Conservation (phyloP, 75 land plant genomes). For the Pseudotsuga menziesii region DNA sequence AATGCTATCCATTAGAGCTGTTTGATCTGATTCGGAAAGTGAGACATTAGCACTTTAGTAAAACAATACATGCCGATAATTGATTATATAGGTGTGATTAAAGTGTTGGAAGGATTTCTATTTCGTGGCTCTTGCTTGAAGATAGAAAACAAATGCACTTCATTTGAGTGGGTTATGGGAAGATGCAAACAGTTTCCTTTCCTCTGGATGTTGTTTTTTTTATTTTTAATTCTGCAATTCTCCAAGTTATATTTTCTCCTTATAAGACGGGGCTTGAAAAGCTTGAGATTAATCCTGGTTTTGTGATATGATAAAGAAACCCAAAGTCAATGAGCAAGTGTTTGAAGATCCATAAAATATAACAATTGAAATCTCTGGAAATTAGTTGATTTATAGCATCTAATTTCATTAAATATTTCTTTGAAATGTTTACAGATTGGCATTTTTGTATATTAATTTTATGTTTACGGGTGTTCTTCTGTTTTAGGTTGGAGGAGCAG, state of each 20-base stretch:
- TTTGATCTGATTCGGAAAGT: not conserved
- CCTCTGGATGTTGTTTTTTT: not conserved
- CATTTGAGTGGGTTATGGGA: conserved; percentile 3
- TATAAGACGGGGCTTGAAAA: not conserved
- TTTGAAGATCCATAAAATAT: too few relatives aligned
- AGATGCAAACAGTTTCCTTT: not conserved
- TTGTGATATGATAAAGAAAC: not conserved
- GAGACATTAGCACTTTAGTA: not conserved
- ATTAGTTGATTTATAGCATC: not conserved
- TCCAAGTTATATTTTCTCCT: not conserved
- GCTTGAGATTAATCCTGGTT: not conserved
- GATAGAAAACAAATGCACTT: not conserved
- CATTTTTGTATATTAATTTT: not conserved
- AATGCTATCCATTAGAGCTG: not conserved
- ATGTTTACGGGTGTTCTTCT: not conserved
- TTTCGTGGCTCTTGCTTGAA: conserved; percentile 1
- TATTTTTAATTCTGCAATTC: not conserved
- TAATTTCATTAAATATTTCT: not conserved
- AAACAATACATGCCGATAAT: not conserved
- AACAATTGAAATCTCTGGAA: not conserved
- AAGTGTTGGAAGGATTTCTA: not conserved
- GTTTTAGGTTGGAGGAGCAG: conserved; percentile 33
- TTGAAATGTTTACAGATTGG: not conserved
- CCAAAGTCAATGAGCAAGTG: too few relatives aligned
- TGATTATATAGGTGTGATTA: too few relatives aligned